phyloP scores from a whole-genome alignment of 1,139 yeast species.

The Lodderomyces parapsilosis region DNA sequence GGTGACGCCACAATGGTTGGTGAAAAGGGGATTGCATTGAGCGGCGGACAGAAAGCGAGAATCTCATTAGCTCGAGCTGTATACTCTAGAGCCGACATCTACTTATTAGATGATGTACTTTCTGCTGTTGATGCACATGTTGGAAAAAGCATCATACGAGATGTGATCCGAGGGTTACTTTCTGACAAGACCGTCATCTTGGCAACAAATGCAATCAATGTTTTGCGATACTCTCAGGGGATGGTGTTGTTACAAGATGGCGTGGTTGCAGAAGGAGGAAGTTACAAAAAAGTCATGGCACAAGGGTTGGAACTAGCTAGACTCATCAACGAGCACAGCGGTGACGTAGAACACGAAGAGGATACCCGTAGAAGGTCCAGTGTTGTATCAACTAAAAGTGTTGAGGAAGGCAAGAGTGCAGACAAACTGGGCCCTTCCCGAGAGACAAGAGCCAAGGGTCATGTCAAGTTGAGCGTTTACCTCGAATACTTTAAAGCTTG shows the following conservation, averaged over 20 bases:
- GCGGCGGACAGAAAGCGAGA: conserved; percentile 50
- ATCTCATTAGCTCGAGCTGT: conserved; percentile 43
- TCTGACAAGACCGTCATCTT: conserved; percentile 33
- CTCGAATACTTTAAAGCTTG: conserved; percentile 34
- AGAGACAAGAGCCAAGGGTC: conserved; percentile 29
- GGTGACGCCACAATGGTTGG: conserved; percentile 44
- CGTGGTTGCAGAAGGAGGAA: conserved; percentile 31
- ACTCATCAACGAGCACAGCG: conserved; percentile 23
- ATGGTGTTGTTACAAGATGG: conserved; percentile 29
- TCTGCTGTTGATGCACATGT: conserved; percentile 45
- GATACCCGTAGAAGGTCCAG: conserved; percentile 7
- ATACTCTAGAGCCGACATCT: conserved; percentile 39
- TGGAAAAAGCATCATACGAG: conserved; percentile 32
- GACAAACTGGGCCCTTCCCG: conserved; percentile 23
- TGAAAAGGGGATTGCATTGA: conserved; percentile 43
- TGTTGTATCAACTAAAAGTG: conserved; percentile 18
- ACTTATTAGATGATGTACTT: conserved; percentile 36
- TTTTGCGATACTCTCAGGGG: conserved; percentile 30
- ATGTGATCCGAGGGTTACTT: conserved; percentile 32
- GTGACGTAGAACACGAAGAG: conserved; percentile 13
- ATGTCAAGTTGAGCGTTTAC: conserved; percentile 30
- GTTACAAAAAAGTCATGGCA: conserved; percentile 23
- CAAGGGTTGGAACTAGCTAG: conserved; percentile 21
- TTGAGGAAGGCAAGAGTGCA: conserved; percentile 14
- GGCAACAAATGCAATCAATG: conserved; percentile 39